Base-by-base conservation (phyloP, 345 rosid genomes). In the Reutealis trisperma region DNA sequence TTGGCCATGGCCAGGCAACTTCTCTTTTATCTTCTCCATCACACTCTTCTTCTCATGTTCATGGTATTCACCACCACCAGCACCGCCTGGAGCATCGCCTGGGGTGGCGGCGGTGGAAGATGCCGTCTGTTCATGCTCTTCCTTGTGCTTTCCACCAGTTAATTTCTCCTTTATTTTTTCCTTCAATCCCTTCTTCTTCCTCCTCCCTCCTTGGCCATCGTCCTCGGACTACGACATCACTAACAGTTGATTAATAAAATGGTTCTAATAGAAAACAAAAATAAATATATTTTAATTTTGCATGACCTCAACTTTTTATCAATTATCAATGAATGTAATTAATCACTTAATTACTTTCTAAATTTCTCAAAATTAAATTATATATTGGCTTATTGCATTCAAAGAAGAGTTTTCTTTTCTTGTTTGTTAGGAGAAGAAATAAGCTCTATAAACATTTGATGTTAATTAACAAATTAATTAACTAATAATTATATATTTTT, bases 1-100 rank as follows among this genome's bases (percentile, higher is more conserved):
- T 1, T 34, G 37, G 42, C 97, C 96, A 0, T 87, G 90, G 37
- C 96, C 97, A 1, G 94, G 95, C 41, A 94, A 81, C 32, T 88
- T 93, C 14, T 88, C 97, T 76, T 91, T 91, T 64, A 93, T 93
- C 86, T 93, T 93, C 86, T 94, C 97, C 57, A 88, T 76, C 64
- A 91, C 6, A 51, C 91, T 81, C 78, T 87, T 93, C 92, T 87
- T 93, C 89, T 89, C 92, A 58, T 87, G 93, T 6, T 76, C 67
- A 6, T 80, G 85, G 18, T 71, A 64, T 2, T 79, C 75, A 9
- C 61, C 55, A 0, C 61, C 55, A 0, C 72, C 21, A 4, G 67
- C n/a, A 13, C 4, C 88, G 76, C 1, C 88, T 83, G 21, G 86
- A n/a, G n/a, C n/a, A n/a, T n/a, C 75, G 75, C 79, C 74, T 64